Evolutionary conservation across 306 rosid species (phyloP), one percentile per base, ranked within the genome.

Genomic region (Medicago lupulina): DNA sequence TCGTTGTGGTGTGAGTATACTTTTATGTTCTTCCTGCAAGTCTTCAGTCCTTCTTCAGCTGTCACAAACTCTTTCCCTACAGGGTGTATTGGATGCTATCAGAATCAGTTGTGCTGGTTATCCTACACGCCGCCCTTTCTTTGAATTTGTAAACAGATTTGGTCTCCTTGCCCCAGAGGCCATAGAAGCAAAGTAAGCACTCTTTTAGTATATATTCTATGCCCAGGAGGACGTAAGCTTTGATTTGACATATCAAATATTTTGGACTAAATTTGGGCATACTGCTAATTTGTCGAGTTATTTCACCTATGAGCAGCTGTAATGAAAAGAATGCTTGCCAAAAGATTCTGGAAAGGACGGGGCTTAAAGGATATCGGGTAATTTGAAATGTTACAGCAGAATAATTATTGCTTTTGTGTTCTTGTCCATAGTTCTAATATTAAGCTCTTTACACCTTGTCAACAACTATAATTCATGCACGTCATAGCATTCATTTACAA

Each of bases 31-130:
- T 67, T 43, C 54, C 70, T 64, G 39, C 10, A 44, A 39, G 59
- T 41, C 47, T 65, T 65, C 51, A 72, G 13, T n/a, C 77, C 40
- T 53, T 68, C 36, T 75, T 79, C 62, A 36, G 69, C 60, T 66
- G 59, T 68, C 9, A 60, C 78, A 79, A 66, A 77, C 67, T 19
- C 58, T 79, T 80, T 10, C 57, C 53, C 71, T 80, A 62, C 79
- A 96, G 99, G 99, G 99, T 88, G 99, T 96, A 77, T 76, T 96
- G 78, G 99, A 96, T 85, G 99, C 99, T 79, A 96, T 96, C 81
- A 86, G 98, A 87, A 96, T 96, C 83, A 92, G 98, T 78, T 92
- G 98, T 78, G 98, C 99, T 70, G 99, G 98, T 78, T 96, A 92
- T 80, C 99, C 98, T 82, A 96, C 99, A 76, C 93, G 99, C 41